Conservation (phyloP, 768 basidiomycete genomes). For the Thelephora aurantiotincta region DNA sequence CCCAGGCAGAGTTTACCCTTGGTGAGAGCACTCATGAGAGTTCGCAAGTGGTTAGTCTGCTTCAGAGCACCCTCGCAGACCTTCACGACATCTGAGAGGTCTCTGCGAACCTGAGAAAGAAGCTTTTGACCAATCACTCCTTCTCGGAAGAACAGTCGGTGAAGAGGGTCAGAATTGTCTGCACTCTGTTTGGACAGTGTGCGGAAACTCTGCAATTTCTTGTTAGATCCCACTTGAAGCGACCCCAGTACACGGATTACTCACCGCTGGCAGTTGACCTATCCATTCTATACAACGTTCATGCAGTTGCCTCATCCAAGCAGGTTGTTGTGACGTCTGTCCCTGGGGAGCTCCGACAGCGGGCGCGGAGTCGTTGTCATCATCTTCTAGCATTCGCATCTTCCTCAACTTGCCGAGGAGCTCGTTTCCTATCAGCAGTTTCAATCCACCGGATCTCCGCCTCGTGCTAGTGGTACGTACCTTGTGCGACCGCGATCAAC, state of each 20-base stretch:
- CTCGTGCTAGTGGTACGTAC: constrained; percentile 24
- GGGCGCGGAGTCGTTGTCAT: constrained; percentile 54
- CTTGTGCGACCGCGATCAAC: constrained; percentile 84
- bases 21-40: constrained; percentile 75
- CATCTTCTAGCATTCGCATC: constrained; percentile 82
- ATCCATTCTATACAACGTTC: constrained; percentile 83
- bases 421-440: constrained; percentile 44
- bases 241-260: constrained; percentile 10
- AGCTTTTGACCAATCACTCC: constrained; percentile 68
- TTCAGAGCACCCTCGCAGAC: constrained; percentile 82
- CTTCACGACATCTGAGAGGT: constrained; percentile 67
- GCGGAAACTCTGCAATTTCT: constrained; percentile 39
- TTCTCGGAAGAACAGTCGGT: constrained; percentile 82
- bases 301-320: constrained; percentile 85
- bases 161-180: constrained; percentile 73
- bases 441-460: constrained; percentile 3
- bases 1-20: constrained; percentile 46
- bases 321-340: constrained; percentile 64
- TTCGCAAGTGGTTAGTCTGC: constrained; percentile 93
- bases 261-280: constrained; percentile 55
- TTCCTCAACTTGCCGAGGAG: constrained; percentile 80
- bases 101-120: constrained; percentile 64
- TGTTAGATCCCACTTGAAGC: constrained; percentile 3
- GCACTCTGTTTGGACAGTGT: constrained; percentile 47
- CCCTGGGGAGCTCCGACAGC: constrained; percentile 44